Evolutionary conservation across 1,139 yeast species (phyloP).

Genomic region (Lodderomyces parapsilosis): DNA sequence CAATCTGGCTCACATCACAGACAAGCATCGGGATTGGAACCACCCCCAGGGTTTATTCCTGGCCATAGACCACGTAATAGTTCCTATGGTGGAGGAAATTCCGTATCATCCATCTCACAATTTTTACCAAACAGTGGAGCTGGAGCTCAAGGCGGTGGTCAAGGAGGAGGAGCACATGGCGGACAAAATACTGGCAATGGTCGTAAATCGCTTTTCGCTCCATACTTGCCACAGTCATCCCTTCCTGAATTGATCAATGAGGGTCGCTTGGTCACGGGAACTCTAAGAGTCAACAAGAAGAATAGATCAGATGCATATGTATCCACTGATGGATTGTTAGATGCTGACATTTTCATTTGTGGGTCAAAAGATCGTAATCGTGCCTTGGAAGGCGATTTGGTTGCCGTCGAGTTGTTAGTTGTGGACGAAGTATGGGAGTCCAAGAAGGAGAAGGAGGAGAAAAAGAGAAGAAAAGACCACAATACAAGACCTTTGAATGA

Average conservation of each 20-base stretch:
- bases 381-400: slow-evolving; percentile 94
- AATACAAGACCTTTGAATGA: slow-evolving; percentile 46
- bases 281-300: slow-evolving; percentile 88
- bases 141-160: slow-evolving; percentile 2
- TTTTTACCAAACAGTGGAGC: slow-evolving; percentile 28
- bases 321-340: slow-evolving; percentile 90
- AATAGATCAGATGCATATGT: slow-evolving; percentile 97
- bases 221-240: slow-evolving; percentile 90
- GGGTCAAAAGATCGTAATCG: slow-evolving; percentile 99
- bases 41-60: slow-evolving; percentile 65
- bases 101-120: slow-evolving; percentile 58
- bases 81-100: slow-evolving; percentile 61
- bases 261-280: slow-evolving; percentile 90
- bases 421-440: slow-evolving; percentile 98
- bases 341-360: slow-evolving; percentile 95
- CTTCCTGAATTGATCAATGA: slow-evolving; percentile 86
- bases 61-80: slow-evolving; percentile 73
- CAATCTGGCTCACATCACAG: slow-evolving; percentile 24
- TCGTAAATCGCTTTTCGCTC: slow-evolving; percentile 91
- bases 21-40: slow-evolving; percentile 35
- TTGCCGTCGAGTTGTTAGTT: slow-evolving; percentile 88
- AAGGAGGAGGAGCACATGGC: slow-evolving; percentile 13
- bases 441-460: slow-evolving; percentile 94
- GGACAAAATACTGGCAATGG: slow-evolving; percentile 30
- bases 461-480: slow-evolving; percentile 86